Percentiles rank a stretch among this genome's conserved stretches.
Conservation (phyloP, 2,329 filamentous ascomycete species). For the Laburnicola sp. region DNA sequence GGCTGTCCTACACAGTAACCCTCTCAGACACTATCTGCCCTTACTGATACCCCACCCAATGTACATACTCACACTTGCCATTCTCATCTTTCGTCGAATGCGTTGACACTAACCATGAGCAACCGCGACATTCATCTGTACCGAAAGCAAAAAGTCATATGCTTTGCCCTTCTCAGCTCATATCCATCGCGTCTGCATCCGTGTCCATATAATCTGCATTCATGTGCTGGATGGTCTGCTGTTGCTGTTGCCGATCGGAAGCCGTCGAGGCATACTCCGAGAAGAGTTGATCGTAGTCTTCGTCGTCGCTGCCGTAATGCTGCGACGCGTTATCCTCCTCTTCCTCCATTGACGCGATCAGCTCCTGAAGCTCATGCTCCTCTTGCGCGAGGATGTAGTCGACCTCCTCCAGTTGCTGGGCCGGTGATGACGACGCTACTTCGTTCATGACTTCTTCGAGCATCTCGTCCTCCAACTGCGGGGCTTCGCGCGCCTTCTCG, state of each 20-base stretch:
- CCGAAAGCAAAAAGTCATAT: conserved; percentile 4
- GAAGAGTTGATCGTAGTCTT: conserved; percentile 66
- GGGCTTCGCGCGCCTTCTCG: conserved; percentile 48
- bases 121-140: not conserved
- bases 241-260: conserved; percentile 47
- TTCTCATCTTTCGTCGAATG: not conserved
- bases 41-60: conserved; percentile 31
- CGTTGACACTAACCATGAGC: not conserved
- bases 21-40: conserved; percentile 11
- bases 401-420: conserved; percentile 41
- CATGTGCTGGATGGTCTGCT: conserved; percentile 31
- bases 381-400: conserved; percentile 48
- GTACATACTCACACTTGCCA: conserved; percentile 12
- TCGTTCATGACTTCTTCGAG: conserved; percentile 30
- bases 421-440: conserved; percentile 10
- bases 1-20: conserved; percentile 65
- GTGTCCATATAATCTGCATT: conserved; percentile 10
- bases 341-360: conserved; percentile 51
- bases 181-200: conserved; percentile 45
- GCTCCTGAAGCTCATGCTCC: conserved; percentile 50
- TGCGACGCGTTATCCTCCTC: conserved; percentile 25
- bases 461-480: conserved; percentile 27
- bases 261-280: conserved; percentile 58
- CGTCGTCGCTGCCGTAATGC: conserved; percentile 58
- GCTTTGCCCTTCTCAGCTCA: conserved; percentile 32